Conservation (phyloP, 768 basidiomycete genomes). For the Lactarius pseudohatsudake region DNA sequence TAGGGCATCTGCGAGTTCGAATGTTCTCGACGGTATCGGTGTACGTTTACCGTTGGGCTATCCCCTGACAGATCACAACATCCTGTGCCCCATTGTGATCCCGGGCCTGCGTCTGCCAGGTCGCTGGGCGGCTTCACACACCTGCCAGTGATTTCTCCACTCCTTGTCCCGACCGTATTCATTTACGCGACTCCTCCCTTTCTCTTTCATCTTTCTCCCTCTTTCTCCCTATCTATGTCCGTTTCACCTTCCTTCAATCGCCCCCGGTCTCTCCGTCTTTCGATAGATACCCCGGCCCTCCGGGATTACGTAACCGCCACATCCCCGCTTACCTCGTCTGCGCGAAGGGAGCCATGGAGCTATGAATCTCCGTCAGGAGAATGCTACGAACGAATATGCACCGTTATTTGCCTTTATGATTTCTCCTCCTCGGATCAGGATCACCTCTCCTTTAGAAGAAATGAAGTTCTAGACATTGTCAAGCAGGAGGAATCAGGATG, state of each 20-base stretch:
- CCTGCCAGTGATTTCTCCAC: neutral
- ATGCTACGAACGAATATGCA: slow-evolving; percentile 43
- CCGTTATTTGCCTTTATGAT: slow-evolving; percentile 66
- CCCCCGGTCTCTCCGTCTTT: slow-evolving; percentile 24
- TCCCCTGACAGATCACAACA: slow-evolving; percentile 9
- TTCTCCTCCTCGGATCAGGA: slow-evolving; percentile 61
- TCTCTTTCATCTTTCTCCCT: neutral
- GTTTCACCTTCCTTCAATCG: slow-evolving; percentile 4
- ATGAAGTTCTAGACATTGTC: slow-evolving; percentile 67
- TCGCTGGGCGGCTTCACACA: neutral
- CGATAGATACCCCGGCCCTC: slow-evolving; percentile 11
- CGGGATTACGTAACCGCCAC: neutral
- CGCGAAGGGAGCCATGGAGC: slow-evolving; percentile 20
- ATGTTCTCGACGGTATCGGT: neutral
- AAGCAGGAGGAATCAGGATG: slow-evolving; percentile 72
- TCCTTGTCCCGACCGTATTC: neutral
- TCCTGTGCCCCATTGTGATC: neutral
- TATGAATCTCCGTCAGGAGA: slow-evolving; percentile 33
- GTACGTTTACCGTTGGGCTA: neutral
- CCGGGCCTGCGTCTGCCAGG: neutral
- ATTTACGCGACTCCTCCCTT: neutral
- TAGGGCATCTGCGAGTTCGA: neutral
- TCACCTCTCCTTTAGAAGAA: slow-evolving; percentile 61
- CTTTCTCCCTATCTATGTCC: slow-evolving; percentile 18
- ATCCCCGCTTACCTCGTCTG: neutral